Evolutionary conservation across 306 rosid genomes (phyloP).

Genomic region (Crotalaria pallida): DNA sequence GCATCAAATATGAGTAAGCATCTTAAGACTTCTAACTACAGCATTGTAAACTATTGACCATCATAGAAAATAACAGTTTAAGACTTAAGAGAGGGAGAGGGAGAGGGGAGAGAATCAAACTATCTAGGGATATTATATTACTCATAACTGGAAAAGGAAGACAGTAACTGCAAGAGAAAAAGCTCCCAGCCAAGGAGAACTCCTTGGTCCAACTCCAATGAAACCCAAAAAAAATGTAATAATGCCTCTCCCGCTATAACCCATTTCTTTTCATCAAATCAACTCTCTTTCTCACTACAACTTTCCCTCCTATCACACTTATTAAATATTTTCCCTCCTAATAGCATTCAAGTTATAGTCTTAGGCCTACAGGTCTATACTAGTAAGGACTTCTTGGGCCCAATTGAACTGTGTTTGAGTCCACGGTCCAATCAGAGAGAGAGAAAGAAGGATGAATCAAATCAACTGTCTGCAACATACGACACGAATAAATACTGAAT

Average conservation of each 20-base stretch:
- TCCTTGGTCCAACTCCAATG: neutral
- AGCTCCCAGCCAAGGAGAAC: neutral
- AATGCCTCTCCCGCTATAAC: neutral
- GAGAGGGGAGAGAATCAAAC: neutral
- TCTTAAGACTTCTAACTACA: constrained; percentile 19
- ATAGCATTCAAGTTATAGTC: neutral
- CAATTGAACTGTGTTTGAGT: neutral
- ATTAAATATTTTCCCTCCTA: neutral
- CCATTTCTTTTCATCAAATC: neutral
- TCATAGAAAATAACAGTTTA: neutral
- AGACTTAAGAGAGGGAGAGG: no score
- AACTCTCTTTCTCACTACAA: no score
- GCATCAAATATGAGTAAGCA: constrained; percentile 27
- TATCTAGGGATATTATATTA: neutral
- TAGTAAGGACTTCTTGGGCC: neutral
- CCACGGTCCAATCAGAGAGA: neutral
- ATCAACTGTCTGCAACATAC: neutral
- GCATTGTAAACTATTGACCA: neutral
- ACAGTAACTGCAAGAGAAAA: neutral
- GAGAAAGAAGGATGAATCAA: constrained; percentile 15
- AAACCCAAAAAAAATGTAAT: neutral
- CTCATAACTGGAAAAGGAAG: no score
- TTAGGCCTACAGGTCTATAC: neutral
- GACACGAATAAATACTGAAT: neutral
- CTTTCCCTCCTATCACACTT: no score